These are phyloP conservation scores for Metschnikowia henanensis DNA, from an alignment of 805 yeast genomes.

Conservation along the genomic window DNA sequence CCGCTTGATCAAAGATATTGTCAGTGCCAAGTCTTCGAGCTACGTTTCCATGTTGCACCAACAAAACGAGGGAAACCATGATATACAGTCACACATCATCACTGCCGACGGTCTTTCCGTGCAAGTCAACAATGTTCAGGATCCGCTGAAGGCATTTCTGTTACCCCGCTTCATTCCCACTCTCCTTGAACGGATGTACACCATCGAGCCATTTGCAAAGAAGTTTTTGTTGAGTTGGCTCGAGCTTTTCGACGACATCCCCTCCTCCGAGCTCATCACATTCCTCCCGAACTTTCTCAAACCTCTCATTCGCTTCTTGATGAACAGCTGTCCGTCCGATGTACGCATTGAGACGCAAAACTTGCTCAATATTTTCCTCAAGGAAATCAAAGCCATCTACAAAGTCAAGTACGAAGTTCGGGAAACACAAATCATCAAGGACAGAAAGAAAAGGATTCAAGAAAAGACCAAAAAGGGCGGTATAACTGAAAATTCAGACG, in stretches of 20 bases:
- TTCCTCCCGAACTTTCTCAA: slow-evolving; percentile 89
- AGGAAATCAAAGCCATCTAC: slow-evolving; percentile 77
- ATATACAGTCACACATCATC: slow-evolving; percentile 41
- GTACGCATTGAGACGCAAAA: slow-evolving; percentile 84
- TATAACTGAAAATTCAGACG: not conserved
- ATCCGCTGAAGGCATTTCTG: slow-evolving; percentile 70
- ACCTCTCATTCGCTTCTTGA: slow-evolving; percentile 72
- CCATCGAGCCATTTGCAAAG: slow-evolving; percentile 89
- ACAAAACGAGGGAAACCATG: slow-evolving; percentile 32
- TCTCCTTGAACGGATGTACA: slow-evolving; percentile 87
- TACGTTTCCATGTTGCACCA: slow-evolving; percentile 73
- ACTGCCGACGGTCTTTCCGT: slow-evolving; percentile 59
- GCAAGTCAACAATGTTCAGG: slow-evolving; percentile 60
- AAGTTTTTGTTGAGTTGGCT: slow-evolving; percentile 94
- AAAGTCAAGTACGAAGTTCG: slow-evolving; percentile 60
- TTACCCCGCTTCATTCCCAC: slow-evolving; percentile 87
- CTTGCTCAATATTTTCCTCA: slow-evolving; percentile 69
- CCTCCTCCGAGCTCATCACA: slow-evolving; percentile 83
- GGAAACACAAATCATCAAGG: slow-evolving; percentile 21
- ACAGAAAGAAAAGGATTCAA: slow-evolving; percentile 10
- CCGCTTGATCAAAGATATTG: slow-evolving; percentile 88
- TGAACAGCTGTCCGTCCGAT: slow-evolving; percentile 79
- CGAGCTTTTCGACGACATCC: slow-evolving; percentile 86
- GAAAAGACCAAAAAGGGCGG: not conserved
- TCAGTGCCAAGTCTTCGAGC: slow-evolving; percentile 89